phyloP scores from a whole-genome alignment of 1,284 basidiomycete species.

The Malassezia sp. region DNA sequence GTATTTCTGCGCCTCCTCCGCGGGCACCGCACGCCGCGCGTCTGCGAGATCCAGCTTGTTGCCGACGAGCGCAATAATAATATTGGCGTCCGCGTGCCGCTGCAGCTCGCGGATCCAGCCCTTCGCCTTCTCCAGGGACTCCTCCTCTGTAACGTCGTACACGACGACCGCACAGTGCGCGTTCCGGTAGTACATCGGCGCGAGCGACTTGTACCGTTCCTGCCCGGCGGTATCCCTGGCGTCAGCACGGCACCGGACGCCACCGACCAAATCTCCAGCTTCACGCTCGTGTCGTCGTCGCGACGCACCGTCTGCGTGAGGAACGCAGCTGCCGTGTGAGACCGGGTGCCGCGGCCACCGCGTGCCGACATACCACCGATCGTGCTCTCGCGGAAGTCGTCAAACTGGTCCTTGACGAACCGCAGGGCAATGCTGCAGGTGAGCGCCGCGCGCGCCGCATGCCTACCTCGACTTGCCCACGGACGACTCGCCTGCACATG shows the following conservation, averaged over 20 bases:
- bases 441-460: neutral
- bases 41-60: constrained; percentile 78
- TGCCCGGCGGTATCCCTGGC: constrained; percentile 62
- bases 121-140: constrained; percentile 81
- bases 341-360: neutral
- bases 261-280: constrained; percentile 87
- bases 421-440: constrained; percentile 63
- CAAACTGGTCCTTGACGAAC: constrained; percentile 94
- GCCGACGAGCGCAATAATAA: constrained; percentile 69
- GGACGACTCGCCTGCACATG: constrained; percentile 66
- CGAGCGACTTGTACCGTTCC: constrained; percentile 59
- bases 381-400: constrained; percentile 72
- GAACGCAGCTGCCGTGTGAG: constrained; percentile 62
- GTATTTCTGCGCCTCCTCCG: constrained; percentile 64
- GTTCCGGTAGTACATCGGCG: constrained; percentile 47
- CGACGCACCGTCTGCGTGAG: constrained; percentile 86
- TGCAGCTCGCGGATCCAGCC: constrained; percentile 94
- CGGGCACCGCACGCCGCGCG: constrained; percentile 48
- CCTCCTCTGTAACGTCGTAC: constrained; percentile 42
- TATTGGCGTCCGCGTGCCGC: constrained; percentile 90
- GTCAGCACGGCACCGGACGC: neutral
- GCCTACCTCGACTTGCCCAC: constrained; percentile 74
- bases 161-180: constrained; percentile 45
- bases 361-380: constrained; percentile 34
- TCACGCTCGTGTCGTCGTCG: constrained; percentile 78